Conservation (phyloP, 1,284 basidiomycete genomes). For the Trichosporon coremiiforme region DNA sequence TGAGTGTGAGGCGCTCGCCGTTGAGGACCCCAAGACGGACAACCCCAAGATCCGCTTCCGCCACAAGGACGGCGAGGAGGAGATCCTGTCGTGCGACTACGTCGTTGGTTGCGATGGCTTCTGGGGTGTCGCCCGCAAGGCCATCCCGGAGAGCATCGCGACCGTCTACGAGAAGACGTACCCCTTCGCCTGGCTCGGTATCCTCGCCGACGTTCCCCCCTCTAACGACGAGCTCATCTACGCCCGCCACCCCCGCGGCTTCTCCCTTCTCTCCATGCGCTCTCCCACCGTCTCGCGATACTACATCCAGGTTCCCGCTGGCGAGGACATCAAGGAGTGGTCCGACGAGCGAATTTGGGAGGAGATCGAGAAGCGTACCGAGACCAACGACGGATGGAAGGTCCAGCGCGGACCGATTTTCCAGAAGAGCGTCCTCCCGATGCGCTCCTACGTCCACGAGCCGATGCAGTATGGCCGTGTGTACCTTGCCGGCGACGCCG, state of each 20-base stretch:
- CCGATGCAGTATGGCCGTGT: conserved; percentile 34
- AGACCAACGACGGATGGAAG: conserved; percentile 33
- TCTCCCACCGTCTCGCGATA: conserved; percentile 30
- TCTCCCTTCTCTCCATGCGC: conserved; percentile 33
- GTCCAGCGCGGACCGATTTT: conserved; percentile 28
- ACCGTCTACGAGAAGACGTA: conserved; percentile 31
- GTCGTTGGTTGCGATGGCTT: conserved; percentile 31
- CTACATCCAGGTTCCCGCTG: conserved; percentile 34
- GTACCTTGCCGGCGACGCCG: conserved; percentile 33
- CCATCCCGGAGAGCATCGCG: conserved; percentile 29
- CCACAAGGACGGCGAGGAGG: conserved; percentile 25
- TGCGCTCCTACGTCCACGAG: conserved; percentile 34
- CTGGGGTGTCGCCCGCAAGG: conserved; percentile 33
- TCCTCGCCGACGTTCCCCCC: conserved; percentile 32
- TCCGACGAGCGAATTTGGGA: conserved; percentile 33
- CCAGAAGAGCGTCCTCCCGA: conserved; percentile 34
- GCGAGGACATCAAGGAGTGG: conserved; percentile 31
- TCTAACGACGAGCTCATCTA: conserved; percentile 36
- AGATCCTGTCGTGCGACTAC: conserved; percentile 29
- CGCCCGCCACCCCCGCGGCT: conserved; percentile 30
- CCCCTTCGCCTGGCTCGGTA: conserved; percentile 34
- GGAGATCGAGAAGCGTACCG: conserved; percentile 28
- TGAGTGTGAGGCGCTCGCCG: conserved; percentile 24
- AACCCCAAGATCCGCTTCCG: conserved; percentile 28
- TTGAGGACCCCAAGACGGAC: conserved; percentile 27